Base-by-base conservation (phyloP, 1,284 basidiomycete species). In the Leccinum holopus region DNA sequence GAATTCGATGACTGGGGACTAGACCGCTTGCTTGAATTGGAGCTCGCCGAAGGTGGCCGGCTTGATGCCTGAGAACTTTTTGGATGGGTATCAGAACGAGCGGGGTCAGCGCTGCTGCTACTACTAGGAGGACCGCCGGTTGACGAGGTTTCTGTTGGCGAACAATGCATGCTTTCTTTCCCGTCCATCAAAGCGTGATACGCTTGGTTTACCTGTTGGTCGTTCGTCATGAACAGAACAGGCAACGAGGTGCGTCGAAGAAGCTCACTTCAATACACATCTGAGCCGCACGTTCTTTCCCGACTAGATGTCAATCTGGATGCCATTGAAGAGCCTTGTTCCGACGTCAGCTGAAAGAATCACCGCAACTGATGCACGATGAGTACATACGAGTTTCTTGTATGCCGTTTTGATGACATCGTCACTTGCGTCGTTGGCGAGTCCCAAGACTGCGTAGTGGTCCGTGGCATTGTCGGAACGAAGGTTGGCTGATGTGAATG, bases 131-230 rank as follows among this genome's bases (percentile, higher is more conserved):
- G 63, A 53, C 57, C 51, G 61, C 51, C 65, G 57, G 72, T 63
- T 61, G 72, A 60, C 33, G 75, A 66, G 32, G 71, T 61, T 47
- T 76, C 72, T 55, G 66, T 55, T 51, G 73, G 68, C 47, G 69
- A 63, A 32, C 67, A 65, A 57, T 63, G 69, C 72, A 75, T 71
- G 30, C 86, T 84, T 76, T 92, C 88, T 73, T 91, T 89, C 76
- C 92, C 92, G 77, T 90, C 90, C 69, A 85, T 84, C 63, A 85
- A 81, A 11, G 88, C 85, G 14, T 80, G 81, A 63, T 89, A 90
- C 55, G 72, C 75, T 41, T 64, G 11, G 59, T 77, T 77, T 54
- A 69, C 70, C 75, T 74, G 41, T 57, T 6, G 47, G 49, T 1
- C 47, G 51, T 57, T 37, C 16, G 14, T 53, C 55, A 52, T 41